Evolutionary conservation across 2,329 filamentous ascomycete genomes (phyloP).

Genomic region (Clarireedia sp.): DNA sequence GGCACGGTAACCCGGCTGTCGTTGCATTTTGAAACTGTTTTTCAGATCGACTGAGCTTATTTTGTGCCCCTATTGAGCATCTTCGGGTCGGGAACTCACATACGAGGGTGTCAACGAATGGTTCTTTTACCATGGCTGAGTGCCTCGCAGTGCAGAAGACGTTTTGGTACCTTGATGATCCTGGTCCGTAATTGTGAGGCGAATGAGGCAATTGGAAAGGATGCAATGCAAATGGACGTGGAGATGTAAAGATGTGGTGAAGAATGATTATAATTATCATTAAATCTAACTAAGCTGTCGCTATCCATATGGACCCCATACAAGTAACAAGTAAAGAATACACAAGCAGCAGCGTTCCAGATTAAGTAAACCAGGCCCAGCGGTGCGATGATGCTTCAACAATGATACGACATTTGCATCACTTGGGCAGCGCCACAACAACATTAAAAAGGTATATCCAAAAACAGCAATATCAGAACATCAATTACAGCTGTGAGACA

Average conservation of each 20-base stretch:
- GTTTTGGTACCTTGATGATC: no score
- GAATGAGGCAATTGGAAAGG: not conserved
- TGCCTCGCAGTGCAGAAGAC: not conserved
- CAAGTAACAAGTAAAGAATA: not conserved
- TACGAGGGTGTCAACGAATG: not conserved
- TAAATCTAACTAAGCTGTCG: conserved; percentile 6
- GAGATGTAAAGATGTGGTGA: not conserved
- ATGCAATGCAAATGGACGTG: not conserved
- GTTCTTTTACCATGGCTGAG: not conserved
- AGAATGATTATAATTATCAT: conserved; percentile 7
- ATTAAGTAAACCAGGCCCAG: not conserved
- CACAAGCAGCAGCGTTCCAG: not conserved
- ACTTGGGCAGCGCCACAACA: not conserved
- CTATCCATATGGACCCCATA: not conserved
- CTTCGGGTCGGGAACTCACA: not conserved
- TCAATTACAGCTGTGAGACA: not conserved
- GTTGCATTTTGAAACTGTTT: not conserved
- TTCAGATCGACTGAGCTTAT: not conserved
- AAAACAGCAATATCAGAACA: not conserved
- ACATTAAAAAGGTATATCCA: not conserved
- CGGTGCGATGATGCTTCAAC: not conserved
- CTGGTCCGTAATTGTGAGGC: no score
- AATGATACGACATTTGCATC: not conserved
- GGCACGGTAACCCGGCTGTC: not conserved
- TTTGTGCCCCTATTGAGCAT: not conserved